phyloP scores from a whole-genome alignment of 345 rosid genomes.

The Citrus sinensis region DNA sequence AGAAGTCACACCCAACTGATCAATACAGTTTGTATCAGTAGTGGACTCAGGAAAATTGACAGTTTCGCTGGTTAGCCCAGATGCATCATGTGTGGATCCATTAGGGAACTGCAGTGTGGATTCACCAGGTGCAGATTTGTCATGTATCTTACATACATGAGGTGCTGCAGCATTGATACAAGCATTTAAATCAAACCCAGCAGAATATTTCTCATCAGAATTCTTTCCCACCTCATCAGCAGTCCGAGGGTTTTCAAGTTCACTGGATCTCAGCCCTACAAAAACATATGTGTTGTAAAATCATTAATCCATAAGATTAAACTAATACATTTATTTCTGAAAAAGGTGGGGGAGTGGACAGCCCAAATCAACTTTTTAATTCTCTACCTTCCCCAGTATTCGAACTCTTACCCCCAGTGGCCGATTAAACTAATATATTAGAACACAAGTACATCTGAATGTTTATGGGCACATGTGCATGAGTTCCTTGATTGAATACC shows the following conservation, averaged over 20 bases:
- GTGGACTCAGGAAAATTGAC: not conserved
- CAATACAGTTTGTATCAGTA: not conserved
- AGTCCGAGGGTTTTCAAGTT: slow-evolving; percentile 19
- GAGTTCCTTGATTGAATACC: slow-evolving; percentile 32
- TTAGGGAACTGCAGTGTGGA: slow-evolving; percentile 21
- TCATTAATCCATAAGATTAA: not conserved
- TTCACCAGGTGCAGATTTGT: slow-evolving; percentile 29
- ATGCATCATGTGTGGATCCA: slow-evolving; percentile 23
- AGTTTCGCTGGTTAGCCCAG: slow-evolving; percentile 17
- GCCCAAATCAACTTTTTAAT: no score
- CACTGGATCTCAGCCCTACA: slow-evolving; percentile 28
- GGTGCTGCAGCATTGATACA: slow-evolving; percentile 15
- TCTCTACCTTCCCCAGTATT: no score
- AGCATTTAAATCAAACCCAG: slow-evolving; percentile 26
- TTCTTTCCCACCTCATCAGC: slow-evolving; percentile 16
- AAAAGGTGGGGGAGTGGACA: no score
- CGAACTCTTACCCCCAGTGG: no score
- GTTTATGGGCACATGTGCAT: not conserved
- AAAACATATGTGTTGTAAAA: slow-evolving; percentile 3
- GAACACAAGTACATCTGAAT: not conserved
- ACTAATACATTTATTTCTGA: no score
- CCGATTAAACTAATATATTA: not conserved
- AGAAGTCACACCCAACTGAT: not conserved
- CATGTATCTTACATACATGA: slow-evolving; percentile 10
- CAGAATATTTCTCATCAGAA: slow-evolving; percentile 16